Percentiles rank a stretch among this genome's conserved stretches.
Evolutionary conservation across 192 early-diverging fungal species (phyloP).

Genomic region (Umbelopsis isabellina): DNA sequence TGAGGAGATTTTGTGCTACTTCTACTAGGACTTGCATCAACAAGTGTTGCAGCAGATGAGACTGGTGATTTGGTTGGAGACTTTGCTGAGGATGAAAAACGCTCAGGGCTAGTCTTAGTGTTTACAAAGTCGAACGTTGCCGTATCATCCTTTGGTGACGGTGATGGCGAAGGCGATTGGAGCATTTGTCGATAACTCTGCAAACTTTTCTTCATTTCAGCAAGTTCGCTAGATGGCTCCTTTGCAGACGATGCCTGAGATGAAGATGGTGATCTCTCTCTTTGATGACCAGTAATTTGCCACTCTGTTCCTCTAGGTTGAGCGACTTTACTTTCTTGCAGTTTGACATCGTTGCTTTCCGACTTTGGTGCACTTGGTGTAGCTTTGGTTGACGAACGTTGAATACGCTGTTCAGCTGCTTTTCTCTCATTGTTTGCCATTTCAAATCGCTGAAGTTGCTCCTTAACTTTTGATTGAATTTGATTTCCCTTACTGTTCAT

Average conservation of each 20-base stretch:
- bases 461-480: constrained; percentile 11
- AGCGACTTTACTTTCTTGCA: background rate
- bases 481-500: background rate
- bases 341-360: background rate
- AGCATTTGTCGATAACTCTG: constrained; percentile 4
- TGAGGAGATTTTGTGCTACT: background rate
- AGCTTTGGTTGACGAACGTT: background rate
- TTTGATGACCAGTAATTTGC: background rate
- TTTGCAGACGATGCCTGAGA: background rate
- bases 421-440: background rate
- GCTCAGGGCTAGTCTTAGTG: background rate
- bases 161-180: constrained; percentile 10
- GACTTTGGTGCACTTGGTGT: background rate
- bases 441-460: constrained; percentile 16
- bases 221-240: background rate
- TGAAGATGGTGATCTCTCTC: background rate
- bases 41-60: background rate
- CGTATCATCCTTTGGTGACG: constrained; percentile 5
- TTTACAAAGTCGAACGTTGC: background rate
- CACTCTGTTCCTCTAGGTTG: background rate
- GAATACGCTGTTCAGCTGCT: background rate
- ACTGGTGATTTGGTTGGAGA: background rate
- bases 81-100: background rate
- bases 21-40: background rate
- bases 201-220: background rate